Conservation (phyloP, 108 stramenopile species). For the Skeletonema potamos region DNA sequence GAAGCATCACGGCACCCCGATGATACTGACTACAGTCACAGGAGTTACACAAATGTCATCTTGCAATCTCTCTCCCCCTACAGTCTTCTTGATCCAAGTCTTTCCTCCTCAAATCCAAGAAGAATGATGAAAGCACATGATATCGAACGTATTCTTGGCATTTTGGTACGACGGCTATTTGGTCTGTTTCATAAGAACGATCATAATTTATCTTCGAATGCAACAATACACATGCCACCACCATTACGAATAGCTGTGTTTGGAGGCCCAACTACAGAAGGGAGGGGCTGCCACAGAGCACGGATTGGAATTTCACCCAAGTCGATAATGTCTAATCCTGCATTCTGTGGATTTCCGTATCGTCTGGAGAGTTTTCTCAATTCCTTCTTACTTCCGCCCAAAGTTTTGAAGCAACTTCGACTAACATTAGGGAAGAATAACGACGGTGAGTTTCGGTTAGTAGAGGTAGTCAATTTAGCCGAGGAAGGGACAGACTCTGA, state of each 20-base stretch:
- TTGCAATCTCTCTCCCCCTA: constrained; percentile 34
- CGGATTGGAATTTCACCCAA: constrained; percentile 28
- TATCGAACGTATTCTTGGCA: constrained; percentile 34
- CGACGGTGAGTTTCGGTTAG: constrained; percentile 20
- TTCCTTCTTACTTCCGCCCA: constrained; percentile 27
- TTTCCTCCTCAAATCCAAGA: background rate
- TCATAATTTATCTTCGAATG: background rate
- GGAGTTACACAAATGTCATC: constrained; percentile 26
- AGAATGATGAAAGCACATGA: constrained; percentile 12
- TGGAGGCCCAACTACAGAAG: constrained; percentile 46
- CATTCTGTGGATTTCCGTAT: constrained; percentile 50
- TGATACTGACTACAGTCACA: constrained; percentile 27
- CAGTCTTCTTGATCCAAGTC: constrained; percentile 16
- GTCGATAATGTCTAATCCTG: constrained; percentile 42
- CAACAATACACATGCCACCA: constrained; percentile 24
- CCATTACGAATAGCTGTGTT: constrained; percentile 46
- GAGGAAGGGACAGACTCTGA: constrained; percentile 46
- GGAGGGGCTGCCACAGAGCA: constrained; percentile 39
- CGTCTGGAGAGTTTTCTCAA: constrained; percentile 49
- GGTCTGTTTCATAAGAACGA: constrained; percentile 20
- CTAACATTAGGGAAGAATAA: background rate
- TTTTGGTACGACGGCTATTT: constrained; percentile 30
- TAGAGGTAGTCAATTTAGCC: constrained; percentile 44
- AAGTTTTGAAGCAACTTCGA: constrained; percentile 13
- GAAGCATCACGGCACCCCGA: constrained; percentile 43